Percentiles rank a stretch among this genome's conserved stretches.
Evolutionary conservation across 805 yeast species (phyloP).

Genomic region (Komagataella mondaviorum): DNA sequence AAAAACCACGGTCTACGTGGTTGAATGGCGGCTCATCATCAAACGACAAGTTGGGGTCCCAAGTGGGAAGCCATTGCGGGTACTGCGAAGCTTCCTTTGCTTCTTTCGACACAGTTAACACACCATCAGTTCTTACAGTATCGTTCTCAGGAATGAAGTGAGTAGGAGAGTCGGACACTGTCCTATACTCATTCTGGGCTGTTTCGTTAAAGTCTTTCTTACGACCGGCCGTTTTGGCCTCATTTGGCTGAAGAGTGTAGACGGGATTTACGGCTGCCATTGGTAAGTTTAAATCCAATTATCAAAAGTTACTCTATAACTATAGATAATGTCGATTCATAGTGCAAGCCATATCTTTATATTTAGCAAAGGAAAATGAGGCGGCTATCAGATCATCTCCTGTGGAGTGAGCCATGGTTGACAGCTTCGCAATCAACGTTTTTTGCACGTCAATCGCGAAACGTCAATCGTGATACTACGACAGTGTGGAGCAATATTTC

Average conservation of each 20-base stretch:
- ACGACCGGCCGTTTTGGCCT: not conserved
- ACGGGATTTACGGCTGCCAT: not conserved
- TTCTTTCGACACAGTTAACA: slow-evolving; percentile 27
- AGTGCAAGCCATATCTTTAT: not conserved
- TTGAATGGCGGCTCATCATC: slow-evolving; percentile 39
- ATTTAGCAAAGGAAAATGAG: not conserved
- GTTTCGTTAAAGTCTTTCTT: not conserved
- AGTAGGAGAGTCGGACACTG: slow-evolving; percentile 8
- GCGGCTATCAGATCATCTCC: too few species aligned
- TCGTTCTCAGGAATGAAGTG: slow-evolving; percentile 42
- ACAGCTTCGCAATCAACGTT: not conserved
- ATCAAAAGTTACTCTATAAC: not conserved
- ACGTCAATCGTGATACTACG: too few species aligned
- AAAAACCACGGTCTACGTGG: slow-evolving; percentile 47
- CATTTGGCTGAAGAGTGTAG: not conserved
- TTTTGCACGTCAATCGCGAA: not conserved
- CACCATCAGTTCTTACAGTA: slow-evolving; percentile 32
- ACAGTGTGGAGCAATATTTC: not conserved
- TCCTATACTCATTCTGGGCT: not conserved
- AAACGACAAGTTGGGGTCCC: slow-evolving; percentile 46
- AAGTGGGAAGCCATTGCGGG: slow-evolving; percentile 55
- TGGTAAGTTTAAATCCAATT: too few species aligned
- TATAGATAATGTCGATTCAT: not conserved
- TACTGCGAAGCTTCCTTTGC: slow-evolving; percentile 20
- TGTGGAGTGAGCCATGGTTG: not conserved